A percentile compares a stretch with the other conserved stretches of the same genome.
Evolutionary conservation across 2,329 filamentous ascomycete genomes (phyloP).

Genomic region (Hawksworthiomyces lignivorus): DNA sequence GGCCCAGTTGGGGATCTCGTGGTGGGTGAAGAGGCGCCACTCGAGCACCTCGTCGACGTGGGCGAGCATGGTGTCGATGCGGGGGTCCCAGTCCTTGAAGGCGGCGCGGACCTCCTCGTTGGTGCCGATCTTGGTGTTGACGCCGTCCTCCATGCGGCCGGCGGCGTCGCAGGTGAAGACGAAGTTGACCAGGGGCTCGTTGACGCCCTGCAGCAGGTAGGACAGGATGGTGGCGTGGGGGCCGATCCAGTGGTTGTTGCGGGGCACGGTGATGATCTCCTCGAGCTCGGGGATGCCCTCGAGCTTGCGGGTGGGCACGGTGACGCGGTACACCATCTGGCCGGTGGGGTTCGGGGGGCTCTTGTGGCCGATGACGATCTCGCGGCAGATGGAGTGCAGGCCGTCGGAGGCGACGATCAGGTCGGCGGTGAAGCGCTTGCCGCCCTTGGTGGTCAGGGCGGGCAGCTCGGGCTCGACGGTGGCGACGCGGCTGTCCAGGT

Average conservation of each 20-base stretch:
- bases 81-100: slow-evolving; percentile 13
- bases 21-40: slow-evolving; percentile 11
- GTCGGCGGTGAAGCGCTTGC: slow-evolving; percentile 4
- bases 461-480: slow-evolving; percentile 6
- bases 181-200: slow-evolving; percentile 11
- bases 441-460: background rate
- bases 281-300: slow-evolving; percentile 36
- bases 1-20: slow-evolving; percentile 7
- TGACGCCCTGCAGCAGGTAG: slow-evolving; percentile 9
- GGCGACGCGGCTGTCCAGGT: slow-evolving; percentile 9
- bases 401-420: slow-evolving; percentile 12
- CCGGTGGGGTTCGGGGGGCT: slow-evolving; percentile 30
- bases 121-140: slow-evolving; percentile 6
- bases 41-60: slow-evolving; percentile 5
- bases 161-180: slow-evolving; percentile 11
- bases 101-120: slow-evolving; percentile 5
- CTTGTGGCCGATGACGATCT: slow-evolving; percentile 13
- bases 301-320: slow-evolving; percentile 22
- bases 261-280: slow-evolving; percentile 35
- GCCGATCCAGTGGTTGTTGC: slow-evolving; percentile 46
- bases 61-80: slow-evolving; percentile 7
- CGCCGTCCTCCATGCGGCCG: slow-evolving; percentile 6
- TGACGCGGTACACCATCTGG: slow-evolving; percentile 41
- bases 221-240: slow-evolving; percentile 27
- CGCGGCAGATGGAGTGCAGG: slow-evolving; percentile 10